phyloP scores from a whole-genome alignment of 2,329 filamentous ascomycete genomes.

The Beauveria australis region DNA sequence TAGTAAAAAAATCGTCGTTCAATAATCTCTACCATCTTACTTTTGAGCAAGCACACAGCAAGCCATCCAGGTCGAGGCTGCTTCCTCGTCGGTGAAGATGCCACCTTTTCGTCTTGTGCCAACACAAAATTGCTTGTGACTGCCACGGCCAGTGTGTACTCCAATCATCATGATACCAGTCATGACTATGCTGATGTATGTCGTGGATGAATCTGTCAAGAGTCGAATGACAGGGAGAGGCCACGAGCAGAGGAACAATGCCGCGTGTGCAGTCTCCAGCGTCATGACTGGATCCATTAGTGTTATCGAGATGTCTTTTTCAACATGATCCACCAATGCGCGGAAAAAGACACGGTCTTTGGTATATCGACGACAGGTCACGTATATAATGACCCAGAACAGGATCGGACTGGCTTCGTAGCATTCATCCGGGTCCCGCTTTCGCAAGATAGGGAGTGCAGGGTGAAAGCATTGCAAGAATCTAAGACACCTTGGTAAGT shows the following conservation, averaged over 20 bases:
- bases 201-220: conserved; percentile 40
- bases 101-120: conserved; percentile 32
- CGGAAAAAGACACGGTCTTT: conserved; percentile 33
- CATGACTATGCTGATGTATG: conserved; percentile 38
- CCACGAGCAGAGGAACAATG: conserved; percentile 45
- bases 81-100: conserved; percentile 42
- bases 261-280: conserved; percentile 41
- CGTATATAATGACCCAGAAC: conserved; percentile 47
- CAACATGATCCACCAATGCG: conserved; percentile 39
- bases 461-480: conserved; percentile 46
- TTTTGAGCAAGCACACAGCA: conserved; percentile 45
- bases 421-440: conserved; percentile 41
- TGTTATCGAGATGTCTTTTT: conserved; percentile 36
- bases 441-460: conserved; percentile 43
- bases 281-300: conserved; percentile 35
- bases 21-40: conserved; percentile 19
- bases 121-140: conserved; percentile 39
- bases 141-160: conserved; percentile 44
- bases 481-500: conserved; percentile 20
- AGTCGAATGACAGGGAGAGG: conserved; percentile 43
- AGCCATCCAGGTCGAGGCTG: conserved; percentile 44
- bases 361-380: conserved; percentile 41
- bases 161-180: conserved; percentile 41
- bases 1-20: neutral
- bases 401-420: conserved; percentile 40